A percentile compares a stretch with the other conserved stretches of the same genome.
Conservation (phyloP, 2,329 filamentous ascomycete genomes). For the Eurotiales sp. region DNA sequence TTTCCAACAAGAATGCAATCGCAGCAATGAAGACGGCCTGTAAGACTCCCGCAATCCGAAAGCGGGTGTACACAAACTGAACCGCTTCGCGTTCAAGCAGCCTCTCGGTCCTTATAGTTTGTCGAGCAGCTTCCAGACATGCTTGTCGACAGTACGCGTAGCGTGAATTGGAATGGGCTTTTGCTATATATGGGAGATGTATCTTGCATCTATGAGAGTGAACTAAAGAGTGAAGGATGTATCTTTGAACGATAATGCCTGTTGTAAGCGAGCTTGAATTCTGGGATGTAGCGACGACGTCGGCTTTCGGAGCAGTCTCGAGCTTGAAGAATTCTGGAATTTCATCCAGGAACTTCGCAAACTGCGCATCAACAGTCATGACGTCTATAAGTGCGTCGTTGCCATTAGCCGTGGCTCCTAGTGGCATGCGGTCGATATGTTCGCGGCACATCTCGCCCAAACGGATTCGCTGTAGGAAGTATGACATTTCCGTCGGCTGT, state of each 20-base stretch:
- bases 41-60: conserved; percentile 27
- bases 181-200: conserved; percentile 36
- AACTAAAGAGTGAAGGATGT: conserved; percentile 32
- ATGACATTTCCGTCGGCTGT: conserved; percentile 37
- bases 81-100: conserved; percentile 19
- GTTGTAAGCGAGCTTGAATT: conserved; percentile 5
- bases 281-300: no score
- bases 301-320: conserved; percentile 5
- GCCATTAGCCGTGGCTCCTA: conserved; percentile 18
- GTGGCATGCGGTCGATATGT: conserved; percentile 32
- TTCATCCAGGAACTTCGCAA: conserved; percentile 27
- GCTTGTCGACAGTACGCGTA: conserved; percentile 33
- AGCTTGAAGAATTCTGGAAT: conserved; percentile 34
- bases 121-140: conserved; percentile 32
- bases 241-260: conserved; percentile 29
- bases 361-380: conserved; percentile 31
- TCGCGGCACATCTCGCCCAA: conserved; percentile 35
- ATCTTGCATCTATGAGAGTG: conserved; percentile 35
- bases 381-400: conserved; percentile 26
- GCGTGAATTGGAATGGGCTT: conserved; percentile 24
- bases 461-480: conserved; percentile 33
- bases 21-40: conserved; percentile 37
- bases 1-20: conserved; percentile 37
- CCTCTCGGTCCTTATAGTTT: conserved; percentile 26
- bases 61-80: conserved; percentile 22